A percentile compares a stretch with the other conserved stretches of the same genome.
Conservation (phyloP, 805 yeast genomes). For the Kluyveromyces dobzhanskii region DNA sequence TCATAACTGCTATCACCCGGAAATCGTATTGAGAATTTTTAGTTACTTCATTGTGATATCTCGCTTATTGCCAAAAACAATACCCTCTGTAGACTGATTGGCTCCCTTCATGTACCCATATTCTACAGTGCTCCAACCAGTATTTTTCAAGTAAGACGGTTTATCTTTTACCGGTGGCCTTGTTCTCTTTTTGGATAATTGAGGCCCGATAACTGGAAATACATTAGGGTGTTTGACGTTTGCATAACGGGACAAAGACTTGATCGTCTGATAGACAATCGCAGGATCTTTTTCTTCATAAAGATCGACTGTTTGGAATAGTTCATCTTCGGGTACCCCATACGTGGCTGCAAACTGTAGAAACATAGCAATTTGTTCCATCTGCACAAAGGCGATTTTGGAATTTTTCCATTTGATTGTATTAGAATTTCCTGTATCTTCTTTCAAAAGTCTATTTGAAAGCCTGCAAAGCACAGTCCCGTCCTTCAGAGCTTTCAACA, state of each 20-base stretch:
- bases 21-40: too few species aligned
- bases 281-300: conserved; percentile 70
- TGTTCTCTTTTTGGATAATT: conserved; percentile 38
- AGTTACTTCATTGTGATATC: conserved; percentile 29
- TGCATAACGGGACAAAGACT: conserved; percentile 65
- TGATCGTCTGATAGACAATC: conserved; percentile 64
- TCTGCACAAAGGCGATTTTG: conserved; percentile 64
- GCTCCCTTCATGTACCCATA: conserved; percentile 56
- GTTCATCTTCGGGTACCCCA: conserved; percentile 74
- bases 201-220: conserved; percentile 51
- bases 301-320: conserved; percentile 71
- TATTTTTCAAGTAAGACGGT: conserved; percentile 37
- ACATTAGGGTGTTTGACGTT: conserved; percentile 43
- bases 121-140: conserved; percentile 50
- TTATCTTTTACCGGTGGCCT: conserved; percentile 47
- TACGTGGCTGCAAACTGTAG: conserved; percentile 49
- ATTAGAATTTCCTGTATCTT: conserved; percentile 28
- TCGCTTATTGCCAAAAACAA: conserved; percentile 46
- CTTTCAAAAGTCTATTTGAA: conserved; percentile 32
- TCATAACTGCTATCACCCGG: too few species aligned
- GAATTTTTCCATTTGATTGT: conserved; percentile 47
- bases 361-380: conserved; percentile 79
- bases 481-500: conserved; percentile 50
- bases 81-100: conserved; percentile 43
- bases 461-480: conserved; percentile 48